Percentiles rank a stretch among this genome's conserved stretches.
These are phyloP conservation scores for Candida coquimbonensis DNA, from an alignment of 805 yeast species.

Conservation along the genomic window DNA sequence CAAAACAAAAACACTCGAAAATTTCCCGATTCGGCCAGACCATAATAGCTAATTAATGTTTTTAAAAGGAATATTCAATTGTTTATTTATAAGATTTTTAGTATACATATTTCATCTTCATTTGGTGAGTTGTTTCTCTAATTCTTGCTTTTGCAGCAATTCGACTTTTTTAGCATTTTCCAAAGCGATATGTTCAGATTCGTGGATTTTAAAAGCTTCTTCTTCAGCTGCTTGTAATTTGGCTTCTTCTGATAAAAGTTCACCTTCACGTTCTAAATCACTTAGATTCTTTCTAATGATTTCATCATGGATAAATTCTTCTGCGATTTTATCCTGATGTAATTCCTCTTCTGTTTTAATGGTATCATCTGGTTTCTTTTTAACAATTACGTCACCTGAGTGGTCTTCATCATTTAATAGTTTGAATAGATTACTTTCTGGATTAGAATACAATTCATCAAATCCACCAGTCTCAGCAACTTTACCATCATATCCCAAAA, in stretches of 20 bases:
- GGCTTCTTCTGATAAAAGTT: conserved; percentile 4
- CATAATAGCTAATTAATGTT: neutral
- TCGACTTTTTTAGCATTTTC: conserved; percentile 4
- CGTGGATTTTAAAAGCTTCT: conserved; percentile 4
- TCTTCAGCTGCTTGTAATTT: conserved; percentile 7
- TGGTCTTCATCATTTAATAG: conserved; percentile 29
- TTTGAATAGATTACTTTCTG: conserved; percentile 31
- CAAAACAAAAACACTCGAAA: conserved; percentile 1
- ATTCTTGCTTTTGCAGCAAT: neutral
- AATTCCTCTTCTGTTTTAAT: conserved; percentile 1
- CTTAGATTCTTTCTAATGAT: conserved; percentile 15
- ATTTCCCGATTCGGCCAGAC: neutral
- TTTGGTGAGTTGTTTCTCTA: neutral
- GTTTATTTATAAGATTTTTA: neutral
- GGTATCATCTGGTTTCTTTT: conserved; percentile 8
- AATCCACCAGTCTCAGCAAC: conserved; percentile 74
- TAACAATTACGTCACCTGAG: conserved; percentile 4
- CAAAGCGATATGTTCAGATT: conserved; percentile 1
- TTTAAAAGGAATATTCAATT: neutral
- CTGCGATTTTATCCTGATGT: conserved; percentile 7
- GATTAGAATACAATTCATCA: conserved; percentile 44
- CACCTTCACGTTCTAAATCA: conserved; percentile 11
- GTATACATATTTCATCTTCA: neutral
- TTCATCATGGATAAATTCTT: conserved; percentile 21
- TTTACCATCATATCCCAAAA: conserved; percentile 71